phyloP scores from a whole-genome alignment of 1,284 basidiomycete genomes.

The Pseudomicrostroma phylloplanum region DNA sequence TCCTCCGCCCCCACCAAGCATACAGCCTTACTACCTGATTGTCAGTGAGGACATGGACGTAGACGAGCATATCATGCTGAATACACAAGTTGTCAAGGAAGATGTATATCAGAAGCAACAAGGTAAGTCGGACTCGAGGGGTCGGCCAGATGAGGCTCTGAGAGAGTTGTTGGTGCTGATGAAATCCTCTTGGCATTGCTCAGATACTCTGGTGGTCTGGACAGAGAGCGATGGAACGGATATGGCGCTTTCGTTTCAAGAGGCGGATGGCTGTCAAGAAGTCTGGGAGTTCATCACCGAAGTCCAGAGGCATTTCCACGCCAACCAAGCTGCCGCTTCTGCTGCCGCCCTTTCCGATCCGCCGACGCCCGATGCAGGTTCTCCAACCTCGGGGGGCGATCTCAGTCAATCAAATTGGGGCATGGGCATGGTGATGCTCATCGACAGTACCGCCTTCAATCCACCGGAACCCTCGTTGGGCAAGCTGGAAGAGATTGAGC shows the following conservation, averaged over 20 bases:
- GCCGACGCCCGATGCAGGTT: conserved; percentile 17
- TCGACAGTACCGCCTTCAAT: conserved; percentile 25
- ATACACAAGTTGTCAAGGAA: conserved; percentile 43
- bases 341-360: conserved; percentile 25
- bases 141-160: conserved; percentile 10
- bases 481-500: conserved; percentile 49
- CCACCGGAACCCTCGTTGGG: conserved; percentile 50
- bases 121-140: conserved; percentile 9
- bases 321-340: conserved; percentile 13
- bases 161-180: conserved; percentile 15
- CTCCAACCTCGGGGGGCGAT: conserved; percentile 12
- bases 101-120: conserved; percentile 50
- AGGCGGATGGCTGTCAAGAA: conserved; percentile 88
- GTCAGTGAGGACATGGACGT: conserved; percentile 41
- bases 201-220: conserved; percentile 95
- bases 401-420: conserved; percentile 26
- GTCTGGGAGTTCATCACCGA: conserved; percentile 96
- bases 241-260: conserved; percentile 94
- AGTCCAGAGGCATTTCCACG: conserved; percentile 71
- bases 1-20: conserved; percentile 19
- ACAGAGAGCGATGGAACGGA: conserved; percentile 90
- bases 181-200: conserved; percentile 45
- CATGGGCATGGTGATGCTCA: conserved; percentile 25
- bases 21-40: conserved; percentile 34
- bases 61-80: conserved; percentile 40